These are phyloP conservation scores for Escallonia herrerae DNA, from an alignment of 129 eudicot genomes.

Conservation along the genomic window DNA sequence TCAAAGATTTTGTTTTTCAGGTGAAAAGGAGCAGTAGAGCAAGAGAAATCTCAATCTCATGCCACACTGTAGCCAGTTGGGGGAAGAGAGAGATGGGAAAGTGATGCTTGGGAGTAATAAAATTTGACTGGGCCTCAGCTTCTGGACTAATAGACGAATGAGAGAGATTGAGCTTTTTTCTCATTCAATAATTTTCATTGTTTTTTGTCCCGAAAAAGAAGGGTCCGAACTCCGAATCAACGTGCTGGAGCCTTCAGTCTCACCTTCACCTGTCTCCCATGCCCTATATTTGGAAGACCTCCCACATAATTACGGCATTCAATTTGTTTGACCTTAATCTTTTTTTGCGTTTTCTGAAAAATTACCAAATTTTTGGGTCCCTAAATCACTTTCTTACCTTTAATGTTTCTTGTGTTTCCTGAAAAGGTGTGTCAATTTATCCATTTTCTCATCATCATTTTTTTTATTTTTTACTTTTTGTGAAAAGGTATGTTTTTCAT, in stretches of 20 bases:
- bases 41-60: conserved; percentile 12
- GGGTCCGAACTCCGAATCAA: conserved; percentile 33
- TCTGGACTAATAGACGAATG: conserved; percentile 14
- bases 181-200: background rate
- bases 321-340: too few species aligned
- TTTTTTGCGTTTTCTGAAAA: too few species aligned
- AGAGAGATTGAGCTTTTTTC: conserved; percentile 8
- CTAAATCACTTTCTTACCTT: too few species aligned
- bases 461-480: too few species aligned
- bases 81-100: conserved; percentile 12
- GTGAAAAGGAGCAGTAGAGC: conserved; percentile 16
- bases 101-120: conserved; percentile 11
- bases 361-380: too few species aligned
- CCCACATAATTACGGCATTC: too few species aligned
- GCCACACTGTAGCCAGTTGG: conserved; percentile 24
- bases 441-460: too few species aligned
- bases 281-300: background rate
- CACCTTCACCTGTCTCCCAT: conserved; percentile 24
- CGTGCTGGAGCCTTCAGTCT: conserved; percentile 22
- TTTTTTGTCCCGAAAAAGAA: conserved; percentile 17
- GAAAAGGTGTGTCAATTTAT: too few species aligned
- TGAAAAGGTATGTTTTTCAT: too few species aligned
- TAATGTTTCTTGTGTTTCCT: too few species aligned
- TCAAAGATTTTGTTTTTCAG: conserved; percentile 18
- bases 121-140: conserved; percentile 27